Evolutionary conservation across 352 stramenopile species (phyloP).

Genomic region (Phytophthora pisi): DNA sequence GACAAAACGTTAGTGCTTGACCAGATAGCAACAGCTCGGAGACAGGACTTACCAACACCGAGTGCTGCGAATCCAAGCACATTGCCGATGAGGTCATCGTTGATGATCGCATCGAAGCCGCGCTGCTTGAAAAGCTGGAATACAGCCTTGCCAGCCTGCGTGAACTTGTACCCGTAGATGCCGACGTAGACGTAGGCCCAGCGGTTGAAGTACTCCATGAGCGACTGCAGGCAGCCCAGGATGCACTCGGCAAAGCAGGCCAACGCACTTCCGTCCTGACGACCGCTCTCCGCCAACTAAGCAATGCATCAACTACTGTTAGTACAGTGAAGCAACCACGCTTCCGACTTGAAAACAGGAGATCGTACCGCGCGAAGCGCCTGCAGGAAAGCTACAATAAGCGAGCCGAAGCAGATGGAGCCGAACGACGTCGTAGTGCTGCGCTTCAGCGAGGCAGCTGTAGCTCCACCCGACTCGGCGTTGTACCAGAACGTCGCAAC

Average conservation of each 20-base stretch:
- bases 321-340: not conserved
- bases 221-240: slow-evolving; percentile 77
- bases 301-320: slow-evolving; percentile 1
- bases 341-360: not conserved
- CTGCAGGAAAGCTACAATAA: slow-evolving; percentile 94
- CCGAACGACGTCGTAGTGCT: slow-evolving; percentile 93
- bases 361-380: slow-evolving; percentile 72
- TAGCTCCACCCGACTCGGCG: slow-evolving; percentile 82
- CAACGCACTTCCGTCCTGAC: slow-evolving; percentile 69
- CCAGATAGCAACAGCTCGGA: not conserved
- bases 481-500: slow-evolving; percentile 97
- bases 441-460: slow-evolving; percentile 83
- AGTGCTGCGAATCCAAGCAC: slow-evolving; percentile 92
- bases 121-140: slow-evolving; percentile 93
- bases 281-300: slow-evolving; percentile 73
- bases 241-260: slow-evolving; percentile 88
- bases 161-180: slow-evolving; percentile 95
- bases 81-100: slow-evolving; percentile 94
- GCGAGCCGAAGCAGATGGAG: slow-evolving; percentile 95
- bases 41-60: slow-evolving; percentile 64
- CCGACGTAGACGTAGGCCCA: slow-evolving; percentile 96
- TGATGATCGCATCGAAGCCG: slow-evolving; percentile 97
- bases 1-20: not conserved
- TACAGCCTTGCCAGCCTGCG: slow-evolving; percentile 92
- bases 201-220: slow-evolving; percentile 94